These are phyloP conservation scores for Porodaedalea pini DNA, from an alignment of 1,284 basidiomycete species.

Conservation along the genomic window DNA sequence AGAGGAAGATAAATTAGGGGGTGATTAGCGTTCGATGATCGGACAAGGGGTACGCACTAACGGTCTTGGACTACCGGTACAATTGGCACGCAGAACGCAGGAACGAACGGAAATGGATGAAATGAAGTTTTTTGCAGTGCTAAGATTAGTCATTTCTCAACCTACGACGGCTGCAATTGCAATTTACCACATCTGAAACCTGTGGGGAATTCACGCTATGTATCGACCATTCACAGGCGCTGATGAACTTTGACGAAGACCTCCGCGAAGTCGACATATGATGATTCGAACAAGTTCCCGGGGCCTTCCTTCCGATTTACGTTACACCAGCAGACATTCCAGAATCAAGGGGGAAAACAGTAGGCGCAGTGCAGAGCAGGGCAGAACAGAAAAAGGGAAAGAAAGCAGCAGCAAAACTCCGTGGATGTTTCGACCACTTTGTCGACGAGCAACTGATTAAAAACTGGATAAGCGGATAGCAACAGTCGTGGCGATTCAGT, in stretches of 20 bases:
- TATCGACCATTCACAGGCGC: neutral
- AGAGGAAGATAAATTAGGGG: neutral
- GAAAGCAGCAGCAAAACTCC: conserved; percentile 4
- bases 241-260: conserved; percentile 2
- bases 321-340: neutral
- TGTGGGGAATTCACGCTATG: neutral
- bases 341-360: neutral
- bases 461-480: conserved; percentile 6
- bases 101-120: conserved; percentile 2
- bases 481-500: conserved; percentile 3
- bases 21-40: conserved; percentile 5
- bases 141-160: conserved; percentile 1
- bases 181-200: conserved; percentile 4
- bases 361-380: neutral
- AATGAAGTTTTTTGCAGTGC: neutral
- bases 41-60: neutral
- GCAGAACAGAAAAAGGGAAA: neutral
- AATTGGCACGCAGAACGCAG: conserved; percentile 5
- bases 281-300: neutral
- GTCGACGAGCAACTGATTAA: conserved; percentile 12
- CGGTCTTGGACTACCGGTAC: neutral
- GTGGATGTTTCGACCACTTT: conserved; percentile 4
- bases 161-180: conserved; percentile 1
- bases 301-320: neutral
- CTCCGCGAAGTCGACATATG: conserved; percentile 5